These are phyloP conservation scores for Gleditsia sinensis DNA, from an alignment of 306 rosid genomes.

Conservation along the genomic window DNA sequence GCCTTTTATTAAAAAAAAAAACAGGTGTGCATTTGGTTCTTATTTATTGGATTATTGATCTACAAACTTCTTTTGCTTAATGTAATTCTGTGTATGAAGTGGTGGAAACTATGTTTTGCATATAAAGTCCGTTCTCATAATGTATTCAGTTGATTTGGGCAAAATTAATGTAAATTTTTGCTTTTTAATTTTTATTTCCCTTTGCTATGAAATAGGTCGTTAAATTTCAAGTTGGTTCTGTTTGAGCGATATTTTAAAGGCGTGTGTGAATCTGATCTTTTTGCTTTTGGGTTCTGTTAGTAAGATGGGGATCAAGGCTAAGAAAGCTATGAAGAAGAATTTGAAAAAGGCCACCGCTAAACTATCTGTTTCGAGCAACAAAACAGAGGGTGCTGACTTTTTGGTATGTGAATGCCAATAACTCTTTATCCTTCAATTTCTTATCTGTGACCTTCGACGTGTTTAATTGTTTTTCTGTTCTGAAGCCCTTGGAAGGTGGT, in stretches of 20 bases:
- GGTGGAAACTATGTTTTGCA: neutral
- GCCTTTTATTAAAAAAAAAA: neutral
- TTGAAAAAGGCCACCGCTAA: conserved; percentile 50
- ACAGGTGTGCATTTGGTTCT: neutral
- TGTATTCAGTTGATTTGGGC: neutral
- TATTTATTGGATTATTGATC: neutral
- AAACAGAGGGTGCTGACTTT: conserved; percentile 58
- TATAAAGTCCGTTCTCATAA: neutral
- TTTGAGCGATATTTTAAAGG: neutral
- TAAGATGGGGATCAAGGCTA: conserved; percentile 74
- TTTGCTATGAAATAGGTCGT: neutral
- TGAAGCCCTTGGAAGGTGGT: conserved; percentile 78
- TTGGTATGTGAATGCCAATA: conserved; percentile 47
- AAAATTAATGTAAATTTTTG: neutral
- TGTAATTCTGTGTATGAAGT: neutral
- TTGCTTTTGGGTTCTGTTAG: neutral
- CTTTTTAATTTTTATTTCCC: neutral
- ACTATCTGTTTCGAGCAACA: conserved; percentile 21
- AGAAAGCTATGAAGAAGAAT: conserved; percentile 74
- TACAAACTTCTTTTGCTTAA: neutral
- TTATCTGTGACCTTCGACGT: neutral
- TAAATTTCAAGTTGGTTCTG: neutral
- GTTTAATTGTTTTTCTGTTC: neutral
- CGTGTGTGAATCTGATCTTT: neutral
- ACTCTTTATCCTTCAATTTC: neutral